A percentile compares a stretch with the other conserved stretches of the same genome.
Conservation (phyloP, 257 asterid genomes). For the Dorcoceras hygrometricum region DNA sequence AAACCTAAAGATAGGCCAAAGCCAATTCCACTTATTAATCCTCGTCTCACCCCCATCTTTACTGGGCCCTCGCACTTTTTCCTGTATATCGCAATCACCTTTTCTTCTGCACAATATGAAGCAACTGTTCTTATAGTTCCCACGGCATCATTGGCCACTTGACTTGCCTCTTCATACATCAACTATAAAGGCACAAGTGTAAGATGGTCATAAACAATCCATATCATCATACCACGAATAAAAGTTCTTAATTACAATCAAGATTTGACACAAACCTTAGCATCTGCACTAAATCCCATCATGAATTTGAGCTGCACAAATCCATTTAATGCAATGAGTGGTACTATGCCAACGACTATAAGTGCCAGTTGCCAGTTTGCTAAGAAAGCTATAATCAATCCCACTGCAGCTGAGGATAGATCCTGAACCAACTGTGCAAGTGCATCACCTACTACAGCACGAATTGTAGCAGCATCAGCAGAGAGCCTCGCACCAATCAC, state of each 20-base stretch:
- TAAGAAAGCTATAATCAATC: constrained; percentile 59
- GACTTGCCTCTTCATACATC: constrained; percentile 76
- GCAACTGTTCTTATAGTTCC: constrained; percentile 70
- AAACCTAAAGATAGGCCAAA: constrained; percentile 48
- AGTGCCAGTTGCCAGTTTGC: constrained; percentile 84
- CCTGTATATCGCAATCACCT: constrained; percentile 49
- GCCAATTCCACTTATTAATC: constrained; percentile 52
- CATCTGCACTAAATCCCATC: constrained; percentile 79
- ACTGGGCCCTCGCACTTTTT: constrained; percentile 53
- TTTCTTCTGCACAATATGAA: constrained; percentile 62
- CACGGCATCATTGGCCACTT: constrained; percentile 61
- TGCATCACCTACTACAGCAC: constrained; percentile 85
- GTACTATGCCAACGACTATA: constrained; percentile 62
- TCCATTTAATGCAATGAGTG: constrained; percentile 64
- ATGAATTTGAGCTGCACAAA: constrained; percentile 56
- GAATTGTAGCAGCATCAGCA: constrained; percentile 75
- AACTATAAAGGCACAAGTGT: constrained; percentile 30
- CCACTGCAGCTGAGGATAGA: constrained; percentile 53
- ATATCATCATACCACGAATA: background rate
- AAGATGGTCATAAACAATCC: background rate
- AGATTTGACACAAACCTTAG: constrained; percentile 46
- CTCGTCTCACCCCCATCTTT: constrained; percentile 40
- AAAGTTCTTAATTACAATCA: background rate
- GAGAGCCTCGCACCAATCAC: constrained; percentile 82
- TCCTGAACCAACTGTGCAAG: constrained; percentile 84